A percentile compares a stretch with the other conserved stretches of the same genome.
phyloP scores from a whole-genome alignment of 108 stramenopile species.

The Skeletonema tropicum region DNA sequence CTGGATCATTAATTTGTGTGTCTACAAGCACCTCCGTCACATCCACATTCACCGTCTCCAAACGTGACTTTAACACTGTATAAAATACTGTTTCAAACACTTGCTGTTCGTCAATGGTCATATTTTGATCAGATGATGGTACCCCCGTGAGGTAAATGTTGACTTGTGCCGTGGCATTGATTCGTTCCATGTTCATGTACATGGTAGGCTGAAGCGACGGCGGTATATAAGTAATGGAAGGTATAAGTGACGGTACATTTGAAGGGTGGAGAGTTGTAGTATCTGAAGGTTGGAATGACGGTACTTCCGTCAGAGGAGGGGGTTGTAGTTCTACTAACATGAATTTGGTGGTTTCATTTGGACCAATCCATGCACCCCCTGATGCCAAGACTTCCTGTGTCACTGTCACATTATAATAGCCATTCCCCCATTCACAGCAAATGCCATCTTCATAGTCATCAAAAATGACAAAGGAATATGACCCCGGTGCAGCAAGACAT shows the following conservation, averaged over 20 bases:
- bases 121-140: neutral
- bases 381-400: neutral
- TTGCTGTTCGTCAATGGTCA: constrained; percentile 30
- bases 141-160: neutral
- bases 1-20: constrained; percentile 16
- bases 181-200: neutral
- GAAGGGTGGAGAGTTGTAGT: neutral
- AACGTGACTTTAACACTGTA: constrained; percentile 21
- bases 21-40: constrained; percentile 17
- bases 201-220: neutral
- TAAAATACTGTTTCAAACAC: constrained; percentile 31
- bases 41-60: constrained; percentile 17
- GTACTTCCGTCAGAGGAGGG: neutral
- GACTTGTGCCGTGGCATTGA: constrained; percentile 19
- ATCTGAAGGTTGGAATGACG: neutral
- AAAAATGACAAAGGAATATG: constrained; percentile 32
- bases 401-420: constrained; percentile 13
- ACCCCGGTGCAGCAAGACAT: neutral
- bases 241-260: neutral
- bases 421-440: constrained; percentile 28
- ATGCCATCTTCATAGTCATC: constrained; percentile 42
- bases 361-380: neutral
- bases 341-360: neutral
- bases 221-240: too few species aligned
- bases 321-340: neutral